Base-by-base conservation (phyloP, 129 eudicot species). In the Solidago caesia region DNA sequence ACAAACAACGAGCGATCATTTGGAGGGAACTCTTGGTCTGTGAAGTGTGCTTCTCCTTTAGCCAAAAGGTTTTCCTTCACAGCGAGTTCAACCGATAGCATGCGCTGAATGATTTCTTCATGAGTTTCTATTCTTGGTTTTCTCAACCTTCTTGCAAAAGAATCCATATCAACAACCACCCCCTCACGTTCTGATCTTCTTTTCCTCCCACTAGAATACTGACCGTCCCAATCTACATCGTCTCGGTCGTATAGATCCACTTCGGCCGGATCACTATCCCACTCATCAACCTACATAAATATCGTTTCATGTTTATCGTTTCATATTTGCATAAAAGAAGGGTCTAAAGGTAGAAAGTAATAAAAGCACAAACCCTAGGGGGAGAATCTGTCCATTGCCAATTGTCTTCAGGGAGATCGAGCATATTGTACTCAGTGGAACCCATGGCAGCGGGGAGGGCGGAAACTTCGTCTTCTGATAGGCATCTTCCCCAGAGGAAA, bases 231-330 rank as follows among this genome's bases (percentile, higher is more conserved):
- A 56, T 95, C 99, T 15, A 91, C 90, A 74, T 95, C 99, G 71
- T 95, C 99, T 75, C 97, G 81, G 44, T 95, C 99, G 33, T 87
- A 95, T 47, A 95, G 84, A 85, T 95, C 99, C 62, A 95, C 99
- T 51, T 91, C 99, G 44, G 97, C 99, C 25, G 97, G 99, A 81
- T 91, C 99, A 66, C 99, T 95, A 64, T 95, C 99, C 99, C 99
- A 95, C 62, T 89, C 99, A 64, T 95, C 97, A 79, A 84, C 96
- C 98, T 94, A 74, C 44, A 3, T n/a, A 76, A 53, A 48, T 51
- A 64, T 21, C 21, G 29, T 7, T 65, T 8, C 14, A 43, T 14
- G 29, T 44, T 62, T 27, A 1, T 42, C 0, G 26, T 39, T 67
- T n/a, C 39, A 25, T 44, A 75, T 44, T 33, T 6, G 7, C 7